Evolutionary conservation across 495 filamentous ascomycete species (phyloP).

Genomic region (Hyphodiscus hymeniophilus): DNA sequence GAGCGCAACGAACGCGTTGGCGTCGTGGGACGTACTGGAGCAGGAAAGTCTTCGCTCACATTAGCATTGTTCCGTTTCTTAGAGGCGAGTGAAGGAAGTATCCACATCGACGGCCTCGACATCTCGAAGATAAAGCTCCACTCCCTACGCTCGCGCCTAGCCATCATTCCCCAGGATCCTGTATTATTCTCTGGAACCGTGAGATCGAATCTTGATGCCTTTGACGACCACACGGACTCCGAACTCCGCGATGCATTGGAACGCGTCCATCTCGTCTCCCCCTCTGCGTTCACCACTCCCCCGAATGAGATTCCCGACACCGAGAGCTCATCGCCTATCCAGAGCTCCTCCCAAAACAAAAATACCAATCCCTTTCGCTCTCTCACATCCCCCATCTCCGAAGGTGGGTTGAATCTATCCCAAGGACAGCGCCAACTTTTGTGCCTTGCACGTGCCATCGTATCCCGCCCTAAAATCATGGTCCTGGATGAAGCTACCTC

Average conservation of each 20-base stretch:
- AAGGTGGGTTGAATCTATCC: conserved; percentile 73
- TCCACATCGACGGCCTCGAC: conserved; percentile 69
- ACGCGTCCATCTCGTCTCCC: conserved; percentile 57
- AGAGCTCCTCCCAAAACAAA: conserved; percentile 23
- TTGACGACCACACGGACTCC: conserved; percentile 59
- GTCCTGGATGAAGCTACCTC: conserved; percentile 87
- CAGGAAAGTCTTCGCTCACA: conserved; percentile 79
- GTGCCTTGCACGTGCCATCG: conserved; percentile 80
- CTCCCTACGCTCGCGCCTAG: conserved; percentile 62
- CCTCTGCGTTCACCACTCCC: conserved; percentile 15
- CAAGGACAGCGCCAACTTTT: conserved; percentile 87
- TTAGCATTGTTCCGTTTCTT: conserved; percentile 80
- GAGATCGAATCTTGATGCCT: conserved; percentile 75
- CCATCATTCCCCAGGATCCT: conserved; percentile 82
- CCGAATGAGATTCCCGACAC: conserved; percentile 1
- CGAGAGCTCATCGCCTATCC: conserved; percentile 15
- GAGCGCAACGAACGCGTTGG: conserved; percentile 69
- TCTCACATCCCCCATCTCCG: conserved; percentile 52
- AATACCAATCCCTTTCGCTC: conserved; percentile 43
- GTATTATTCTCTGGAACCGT: conserved; percentile 84
- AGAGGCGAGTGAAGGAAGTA: conserved; percentile 60
- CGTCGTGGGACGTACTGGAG: conserved; percentile 79
- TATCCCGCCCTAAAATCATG: conserved; percentile 72
- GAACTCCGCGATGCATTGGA: conserved; percentile 68
- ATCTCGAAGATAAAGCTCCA: conserved; percentile 68